A percentile compares a stretch with the other conserved stretches of the same genome.
phyloP scores from a whole-genome alignment of 305 asterid species.

The Fraxinus dipetala region DNA sequence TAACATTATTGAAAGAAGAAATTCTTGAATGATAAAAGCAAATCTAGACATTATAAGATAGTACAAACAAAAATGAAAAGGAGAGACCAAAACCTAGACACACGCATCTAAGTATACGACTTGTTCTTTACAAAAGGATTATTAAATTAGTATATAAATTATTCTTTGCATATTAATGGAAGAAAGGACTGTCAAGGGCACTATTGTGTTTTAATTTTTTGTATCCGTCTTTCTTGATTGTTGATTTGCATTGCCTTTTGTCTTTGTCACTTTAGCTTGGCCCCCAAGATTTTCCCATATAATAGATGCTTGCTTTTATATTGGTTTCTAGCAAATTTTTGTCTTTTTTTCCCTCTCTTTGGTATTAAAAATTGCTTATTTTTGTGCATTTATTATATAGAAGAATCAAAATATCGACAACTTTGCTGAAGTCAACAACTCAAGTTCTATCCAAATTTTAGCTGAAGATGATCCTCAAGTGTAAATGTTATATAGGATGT shows the following conservation, averaged over 20 bases:
- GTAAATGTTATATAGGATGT: no score
- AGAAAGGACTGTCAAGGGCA: conserved; percentile 30
- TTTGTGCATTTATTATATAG: neutral
- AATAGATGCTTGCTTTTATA: conserved; percentile 15
- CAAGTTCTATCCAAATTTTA: neutral
- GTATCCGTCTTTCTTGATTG: conserved; percentile 8
- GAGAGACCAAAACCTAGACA: conserved; percentile 42
- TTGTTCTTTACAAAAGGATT: conserved; percentile 42
- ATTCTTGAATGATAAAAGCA: conserved; percentile 31
- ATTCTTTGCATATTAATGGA: conserved; percentile 38
- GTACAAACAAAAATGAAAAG: conserved; percentile 39
- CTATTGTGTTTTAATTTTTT: conserved; percentile 16
- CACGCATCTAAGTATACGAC: conserved; percentile 40
- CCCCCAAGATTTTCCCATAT: conserved; percentile 27
- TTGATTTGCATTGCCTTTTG: neutral
- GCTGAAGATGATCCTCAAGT: neutral
- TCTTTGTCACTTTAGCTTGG: conserved; percentile 31
- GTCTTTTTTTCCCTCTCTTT: no score
- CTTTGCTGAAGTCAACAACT: neutral
- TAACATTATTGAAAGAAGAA: neutral
- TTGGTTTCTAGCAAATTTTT: neutral
- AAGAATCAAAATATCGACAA: neutral
- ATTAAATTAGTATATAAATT: conserved; percentile 22
- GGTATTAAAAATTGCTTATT: neutral
- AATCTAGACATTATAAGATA: conserved; percentile 20